phyloP scores from a whole-genome alignment of 305 asterid genomes.

The Nicotiana rustica region DNA sequence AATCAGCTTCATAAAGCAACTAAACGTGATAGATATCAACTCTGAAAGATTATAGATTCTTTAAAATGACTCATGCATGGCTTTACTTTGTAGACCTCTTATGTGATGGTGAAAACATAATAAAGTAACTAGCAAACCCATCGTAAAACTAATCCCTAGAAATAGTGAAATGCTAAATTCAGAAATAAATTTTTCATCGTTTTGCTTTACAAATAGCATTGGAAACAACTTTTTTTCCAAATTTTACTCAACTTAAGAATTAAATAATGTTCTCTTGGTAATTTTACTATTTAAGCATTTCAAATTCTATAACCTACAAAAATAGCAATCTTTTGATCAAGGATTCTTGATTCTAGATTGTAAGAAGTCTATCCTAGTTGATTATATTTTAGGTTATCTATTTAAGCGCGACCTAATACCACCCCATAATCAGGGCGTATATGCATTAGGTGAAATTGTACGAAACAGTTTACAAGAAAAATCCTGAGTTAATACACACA shows the following conservation, averaged over 20 bases:
- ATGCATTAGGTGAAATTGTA: background rate
- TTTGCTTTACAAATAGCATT: too few relatives aligned
- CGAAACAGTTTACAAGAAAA: background rate
- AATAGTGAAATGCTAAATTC: background rate
- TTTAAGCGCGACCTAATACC: background rate
- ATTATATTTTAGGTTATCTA: constrained; percentile 15
- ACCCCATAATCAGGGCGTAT: background rate
- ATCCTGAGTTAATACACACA: constrained; percentile 5
- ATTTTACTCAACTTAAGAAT: background rate
- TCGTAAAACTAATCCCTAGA: background rate
- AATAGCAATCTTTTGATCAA: background rate
- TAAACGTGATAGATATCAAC: background rate
- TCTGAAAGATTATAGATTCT: constrained; percentile 12
- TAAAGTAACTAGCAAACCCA: constrained; percentile 21
- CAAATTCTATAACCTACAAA: constrained; percentile 7
- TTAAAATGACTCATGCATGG: constrained; percentile 3
- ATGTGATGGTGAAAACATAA: background rate
- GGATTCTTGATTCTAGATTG: background rate
- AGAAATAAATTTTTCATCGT: background rate
- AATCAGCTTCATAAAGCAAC: background rate
- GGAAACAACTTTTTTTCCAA: background rate
- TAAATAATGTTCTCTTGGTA: background rate
- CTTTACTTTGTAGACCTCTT: background rate
- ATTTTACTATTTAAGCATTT: constrained; percentile 33
- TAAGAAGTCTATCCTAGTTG: constrained; percentile 1